Percentiles rank a stretch among this genome's conserved stretches.
These are phyloP conservation scores for Backusella westeae DNA, from an alignment of 192 early-diverging fungal genomes.

Conservation along the genomic window DNA sequence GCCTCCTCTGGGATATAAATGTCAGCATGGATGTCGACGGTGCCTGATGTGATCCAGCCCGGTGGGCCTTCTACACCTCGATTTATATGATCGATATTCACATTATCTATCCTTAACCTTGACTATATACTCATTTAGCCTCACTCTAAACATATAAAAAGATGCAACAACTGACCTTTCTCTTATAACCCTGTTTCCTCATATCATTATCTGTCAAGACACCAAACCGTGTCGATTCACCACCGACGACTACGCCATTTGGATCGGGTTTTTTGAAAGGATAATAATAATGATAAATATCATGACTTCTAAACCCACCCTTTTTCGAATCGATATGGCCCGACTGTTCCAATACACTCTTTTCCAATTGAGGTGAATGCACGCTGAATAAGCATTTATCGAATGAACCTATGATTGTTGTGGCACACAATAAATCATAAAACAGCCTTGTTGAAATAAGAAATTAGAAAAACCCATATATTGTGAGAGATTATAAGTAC, in stretches of 20 bases:
- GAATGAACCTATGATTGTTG: slow-evolving; percentile 87
- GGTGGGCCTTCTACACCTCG: slow-evolving; percentile 81
- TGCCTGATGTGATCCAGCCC: slow-evolving; percentile 91
- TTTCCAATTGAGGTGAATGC: slow-evolving; percentile 76
- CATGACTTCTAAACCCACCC: slow-evolving; percentile 29
- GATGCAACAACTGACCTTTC: slow-evolving; percentile 35
- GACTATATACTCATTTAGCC: slow-evolving; percentile 29
- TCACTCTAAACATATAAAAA: not conserved
- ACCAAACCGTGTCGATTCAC: slow-evolving; percentile 27
- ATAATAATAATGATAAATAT: slow-evolving; percentile 37
- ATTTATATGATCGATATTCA: slow-evolving; percentile 91
- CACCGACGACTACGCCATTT: slow-evolving; percentile 38
- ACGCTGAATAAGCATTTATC: slow-evolving; percentile 95
- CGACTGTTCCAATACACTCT: slow-evolving; percentile 39
- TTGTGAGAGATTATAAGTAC: slow-evolving; percentile 14
- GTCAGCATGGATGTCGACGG: slow-evolving; percentile 76
- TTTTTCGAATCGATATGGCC: slow-evolving; percentile 29
- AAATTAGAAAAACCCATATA: too few species aligned
- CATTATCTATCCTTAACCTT: slow-evolving; percentile 82
- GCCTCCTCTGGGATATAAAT: slow-evolving; percentile 61
- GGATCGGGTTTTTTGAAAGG: slow-evolving; percentile 27
- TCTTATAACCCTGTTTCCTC: slow-evolving; percentile 36
- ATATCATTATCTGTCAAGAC: slow-evolving; percentile 35
- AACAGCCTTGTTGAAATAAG: slow-evolving; percentile 43
- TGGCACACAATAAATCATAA: slow-evolving; percentile 87